A percentile compares a stretch with the other conserved stretches of the same genome.
These are phyloP conservation scores for Cordyceps fumosorosea DNA, from an alignment of 2,329 filamentous ascomycete genomes.

Conservation along the genomic window DNA sequence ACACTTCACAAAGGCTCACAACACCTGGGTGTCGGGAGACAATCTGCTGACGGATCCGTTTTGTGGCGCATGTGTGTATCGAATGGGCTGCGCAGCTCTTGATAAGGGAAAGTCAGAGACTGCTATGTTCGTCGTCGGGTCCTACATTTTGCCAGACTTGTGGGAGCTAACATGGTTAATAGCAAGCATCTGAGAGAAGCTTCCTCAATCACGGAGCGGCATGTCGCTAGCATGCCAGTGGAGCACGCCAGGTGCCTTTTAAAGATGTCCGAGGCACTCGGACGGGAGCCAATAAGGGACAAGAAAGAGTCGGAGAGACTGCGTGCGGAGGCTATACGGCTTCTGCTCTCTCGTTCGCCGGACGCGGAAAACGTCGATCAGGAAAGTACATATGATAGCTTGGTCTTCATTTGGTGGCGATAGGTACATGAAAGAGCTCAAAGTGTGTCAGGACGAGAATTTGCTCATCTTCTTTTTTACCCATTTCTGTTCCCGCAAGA, in stretches of 20 bases:
- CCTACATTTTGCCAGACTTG: neutral
- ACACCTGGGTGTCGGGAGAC: neutral
- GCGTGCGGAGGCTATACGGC: neutral
- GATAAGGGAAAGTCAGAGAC: neutral
- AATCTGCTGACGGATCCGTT: neutral
- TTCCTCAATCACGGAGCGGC: neutral
- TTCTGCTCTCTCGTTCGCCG: neutral
- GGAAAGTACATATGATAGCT: neutral
- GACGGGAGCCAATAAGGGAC: neutral
- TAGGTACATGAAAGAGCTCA: neutral
- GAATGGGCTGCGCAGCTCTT: neutral
- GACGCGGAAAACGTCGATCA: neutral
- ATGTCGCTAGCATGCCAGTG: neutral
- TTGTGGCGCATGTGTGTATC: neutral
- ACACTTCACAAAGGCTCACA: neutral
- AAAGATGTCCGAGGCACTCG: neutral
- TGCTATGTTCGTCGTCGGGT: neutral
- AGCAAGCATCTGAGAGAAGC: neutral
- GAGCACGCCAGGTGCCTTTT: neutral
- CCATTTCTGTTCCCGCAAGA: too few species aligned
- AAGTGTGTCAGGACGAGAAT: too few species aligned
- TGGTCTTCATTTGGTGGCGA: neutral
- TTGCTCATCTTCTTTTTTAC: too few species aligned
- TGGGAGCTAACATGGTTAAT: too few species aligned
- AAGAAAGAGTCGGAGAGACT: neutral